Evolutionary conservation across 2,329 filamentous ascomycete genomes (phyloP), one percentile per base, ranked within the genome.

Genomic region (Zasmidium citrigriseum): DNA sequence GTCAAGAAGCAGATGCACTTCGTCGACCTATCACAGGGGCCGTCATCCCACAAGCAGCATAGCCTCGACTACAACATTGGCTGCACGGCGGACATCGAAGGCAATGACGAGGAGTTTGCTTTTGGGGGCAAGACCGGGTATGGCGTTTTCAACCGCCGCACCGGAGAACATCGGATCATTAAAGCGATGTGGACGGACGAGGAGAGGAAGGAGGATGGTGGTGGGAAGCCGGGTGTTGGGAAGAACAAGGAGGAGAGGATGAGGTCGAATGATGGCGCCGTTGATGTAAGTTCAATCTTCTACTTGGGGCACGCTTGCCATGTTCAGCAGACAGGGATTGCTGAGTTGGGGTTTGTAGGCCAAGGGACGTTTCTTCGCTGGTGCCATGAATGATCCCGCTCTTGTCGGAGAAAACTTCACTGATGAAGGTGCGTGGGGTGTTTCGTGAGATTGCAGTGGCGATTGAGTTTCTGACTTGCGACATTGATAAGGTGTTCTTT

Each of bases 41-140:
- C 85, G 16, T 76, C 77, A 3, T 90, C 89, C 38, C 68, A 70
- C 72, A 83, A 71, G 76, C 74, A 63, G 72, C 78, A 54, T 73
- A 80, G 85, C 63, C 88, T 89, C 9, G 77, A 80, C 48, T 78
- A 78, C 62, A 79, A 82, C 24, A 79, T 87, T 62, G 82, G 83
- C 46, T 75, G 71, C 54, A 96, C 93, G 44, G 89, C 89, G 54
- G 89, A 96, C 74, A 90, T 96, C 55, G 82, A 85, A 60, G 80
- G 82, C 64, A 83, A 86, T 63, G 85, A 88, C 60, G 78, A 89
- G 51, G 85, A 87, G 70, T 88, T 96, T 72, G 29, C 41, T 57
- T 83, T 93, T 66, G 92, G 87, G 46, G 86, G 89, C 71, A 96
- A 96, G 78, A 83, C 88, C 72, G 92, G 92, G 59, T 85, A 90